Evolutionary conservation across 139 green algal genomes (phyloP).

Genomic region (Ostreobium quekettii): DNA sequence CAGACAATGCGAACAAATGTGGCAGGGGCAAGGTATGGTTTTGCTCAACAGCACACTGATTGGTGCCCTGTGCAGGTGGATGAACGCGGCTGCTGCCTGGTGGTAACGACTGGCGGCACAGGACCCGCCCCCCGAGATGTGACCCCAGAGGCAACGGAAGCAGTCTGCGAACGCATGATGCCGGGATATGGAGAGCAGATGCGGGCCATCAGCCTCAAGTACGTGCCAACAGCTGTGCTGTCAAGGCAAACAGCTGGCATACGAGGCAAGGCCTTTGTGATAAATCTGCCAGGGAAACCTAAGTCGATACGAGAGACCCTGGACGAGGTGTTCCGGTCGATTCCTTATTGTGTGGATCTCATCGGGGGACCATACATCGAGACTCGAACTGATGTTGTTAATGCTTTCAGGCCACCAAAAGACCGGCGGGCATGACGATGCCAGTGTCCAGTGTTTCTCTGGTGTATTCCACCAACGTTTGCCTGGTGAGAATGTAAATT

Average conservation of each 20-base stretch:
- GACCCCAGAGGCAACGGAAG: slow-evolving; percentile 87
- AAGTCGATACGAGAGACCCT: slow-evolving; percentile 89
- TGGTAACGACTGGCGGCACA: slow-evolving; percentile 84
- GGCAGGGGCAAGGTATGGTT: too few species aligned
- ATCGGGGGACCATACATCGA: slow-evolving; percentile 74
- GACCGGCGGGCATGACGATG: slow-evolving; percentile 36
- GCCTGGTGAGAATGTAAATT: too few species aligned
- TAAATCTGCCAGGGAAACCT: slow-evolving; percentile 88
- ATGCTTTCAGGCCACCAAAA: slow-evolving; percentile 67
- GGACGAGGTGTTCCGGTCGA: slow-evolving; percentile 82
- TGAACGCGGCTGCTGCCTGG: slow-evolving; percentile 64
- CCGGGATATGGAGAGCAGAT: slow-evolving; percentile 92
- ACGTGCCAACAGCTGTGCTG: slow-evolving; percentile 86
- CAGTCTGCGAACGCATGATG: slow-evolving; percentile 80
- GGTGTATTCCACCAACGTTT: too few species aligned
- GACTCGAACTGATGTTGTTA: slow-evolving; percentile 58
- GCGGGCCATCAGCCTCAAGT: slow-evolving; percentile 77
- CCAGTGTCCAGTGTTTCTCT: too few species aligned
- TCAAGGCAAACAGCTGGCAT: slow-evolving; percentile 84
- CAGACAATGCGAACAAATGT: too few species aligned
- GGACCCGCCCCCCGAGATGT: slow-evolving; percentile 77
- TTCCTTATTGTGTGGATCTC: slow-evolving; percentile 83
- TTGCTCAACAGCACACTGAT: too few species aligned
- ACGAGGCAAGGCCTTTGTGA: slow-evolving; percentile 65
- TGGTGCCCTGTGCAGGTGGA: slow-evolving; percentile 52